Evolutionary conservation across 2,329 filamentous ascomycete genomes (phyloP), one percentile per base, ranked within the genome.

Genomic region (Verticillium tricorpus): DNA sequence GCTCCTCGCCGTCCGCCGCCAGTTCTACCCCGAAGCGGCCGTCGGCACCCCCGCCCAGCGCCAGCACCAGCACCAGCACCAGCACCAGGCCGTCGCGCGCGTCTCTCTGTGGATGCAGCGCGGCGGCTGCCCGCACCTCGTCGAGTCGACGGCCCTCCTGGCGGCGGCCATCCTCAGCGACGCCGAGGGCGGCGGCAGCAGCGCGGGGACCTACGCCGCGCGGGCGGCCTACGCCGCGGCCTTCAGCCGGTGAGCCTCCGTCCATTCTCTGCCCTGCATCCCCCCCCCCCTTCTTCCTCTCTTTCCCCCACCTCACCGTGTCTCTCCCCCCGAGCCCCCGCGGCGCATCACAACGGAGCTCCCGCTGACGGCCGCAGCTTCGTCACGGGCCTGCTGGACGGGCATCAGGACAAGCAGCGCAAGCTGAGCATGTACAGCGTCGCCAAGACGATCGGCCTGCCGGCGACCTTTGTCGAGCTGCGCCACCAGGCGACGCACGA

Each of bases 401-500:
- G 88, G 57, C 87, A 89, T 68, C 88, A 89, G 73, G 84, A 87
- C 74, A 87, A 85, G 72, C 83, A 79, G 71, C 83, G 79, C 73
- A 91, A 86, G 78, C 83, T 83, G 78, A 89, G 83, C 75, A 92
- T 93, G 90, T 89, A 90, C 74, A 82, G 84, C 52, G 81, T 89
- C 28, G 89, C 89, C 63, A 87, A 85, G 72, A 85, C 82, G 45
- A 85, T 92, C 62, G 87, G 85, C 0, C 76, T 93, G 62, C 89
- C 90, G 0, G 86, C 89, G 0, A 89, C 89, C 0, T 96, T 97
- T 74, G 92, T 97, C 60, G 93, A 96, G 78, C 80, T 96, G 62
- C 86, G 93, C 56, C 93, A 97, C 73, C 91, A 96, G 76, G 91
- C 91, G 54, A 96, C 93, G 50, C 93, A 98, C 73, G 91, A 96